These are phyloP conservation scores for Microbotryum saponariae DNA, from an alignment of 1,284 basidiomycete genomes.

Conservation along the genomic window DNA sequence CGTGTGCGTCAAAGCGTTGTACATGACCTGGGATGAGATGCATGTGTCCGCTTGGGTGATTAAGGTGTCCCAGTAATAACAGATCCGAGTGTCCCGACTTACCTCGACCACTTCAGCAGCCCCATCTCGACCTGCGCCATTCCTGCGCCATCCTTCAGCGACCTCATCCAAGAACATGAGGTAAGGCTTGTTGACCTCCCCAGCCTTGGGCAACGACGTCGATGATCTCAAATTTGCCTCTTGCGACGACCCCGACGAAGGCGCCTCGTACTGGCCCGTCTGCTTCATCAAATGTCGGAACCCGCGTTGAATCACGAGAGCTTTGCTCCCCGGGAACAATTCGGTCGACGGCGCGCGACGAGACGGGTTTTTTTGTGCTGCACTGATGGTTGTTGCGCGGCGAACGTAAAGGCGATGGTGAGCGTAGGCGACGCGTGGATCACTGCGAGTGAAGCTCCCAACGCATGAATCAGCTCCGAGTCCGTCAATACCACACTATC, in stretches of 20 bases:
- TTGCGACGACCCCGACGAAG: conserved; percentile 1
- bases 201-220: conserved; percentile 75
- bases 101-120: conserved; percentile 36
- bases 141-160: conserved; percentile 70
- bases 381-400: too few relatives aligned
- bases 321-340: neutral
- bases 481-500: neutral
- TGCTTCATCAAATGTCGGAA: conserved; percentile 10
- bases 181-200: conserved; percentile 68
- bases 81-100: neutral
- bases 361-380: too few relatives aligned
- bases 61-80: too few relatives aligned
- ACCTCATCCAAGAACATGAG: conserved; percentile 76
- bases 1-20: conserved; percentile 83
- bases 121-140: conserved; percentile 54
- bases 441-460: neutral
- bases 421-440: neutral
- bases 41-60: too few relatives aligned
- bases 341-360: too few relatives aligned
- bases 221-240: conserved; percentile 37
- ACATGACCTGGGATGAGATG: conserved; percentile 54
- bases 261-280: neutral
- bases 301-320: neutral
- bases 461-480: neutral
- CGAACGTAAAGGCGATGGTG: conserved; percentile 9